Percentiles rank a stretch among this genome's conserved stretches.
Evolutionary conservation across 1,284 basidiomycete genomes (phyloP).

Genomic region (Ceratobasidium sp.): DNA sequence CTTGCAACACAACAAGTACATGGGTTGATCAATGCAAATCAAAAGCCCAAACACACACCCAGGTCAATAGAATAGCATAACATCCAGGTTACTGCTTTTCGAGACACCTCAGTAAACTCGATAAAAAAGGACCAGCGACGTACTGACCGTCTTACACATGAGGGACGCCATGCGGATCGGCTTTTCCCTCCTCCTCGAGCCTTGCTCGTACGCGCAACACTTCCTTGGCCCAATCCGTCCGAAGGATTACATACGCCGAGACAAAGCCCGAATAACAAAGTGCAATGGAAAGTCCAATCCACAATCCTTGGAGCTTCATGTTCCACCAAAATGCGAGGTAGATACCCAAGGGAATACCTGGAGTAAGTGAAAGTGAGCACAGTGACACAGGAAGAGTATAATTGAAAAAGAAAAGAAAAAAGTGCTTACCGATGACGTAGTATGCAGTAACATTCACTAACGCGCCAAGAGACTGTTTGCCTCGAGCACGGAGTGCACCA

Average conservation of each 20-base stretch:
- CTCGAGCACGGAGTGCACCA: slow-evolving; percentile 38
- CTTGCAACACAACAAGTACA: too few species aligned
- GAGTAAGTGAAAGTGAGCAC: not conserved
- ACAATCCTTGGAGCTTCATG: slow-evolving; percentile 39
- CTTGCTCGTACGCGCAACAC: slow-evolving; percentile 37
- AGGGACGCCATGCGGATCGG: not conserved
- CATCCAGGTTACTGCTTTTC: too few species aligned
- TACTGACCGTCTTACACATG: not conserved
- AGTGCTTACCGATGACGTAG: slow-evolving; percentile 40
- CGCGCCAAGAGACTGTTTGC: slow-evolving; percentile 40
- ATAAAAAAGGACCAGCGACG: not conserved
- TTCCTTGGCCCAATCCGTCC: slow-evolving; percentile 41
- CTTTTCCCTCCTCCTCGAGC: slow-evolving; percentile 32
- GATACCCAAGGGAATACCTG: slow-evolving; percentile 41
- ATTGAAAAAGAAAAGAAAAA: not conserved
- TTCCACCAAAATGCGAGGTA: slow-evolving; percentile 37
- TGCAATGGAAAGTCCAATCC: slow-evolving; percentile 41
- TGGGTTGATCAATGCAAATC: too few species aligned
- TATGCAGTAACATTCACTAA: slow-evolving; percentile 41
- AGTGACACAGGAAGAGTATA: not conserved
- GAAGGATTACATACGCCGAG: slow-evolving; percentile 30
- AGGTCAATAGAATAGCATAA: not conserved
- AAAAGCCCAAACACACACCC: too few species aligned
- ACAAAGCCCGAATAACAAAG: slow-evolving; percentile 35
- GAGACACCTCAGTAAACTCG: too few species aligned